A percentile compares a stretch with the other conserved stretches of the same genome.
Evolutionary conservation across 768 basidiomycete species (phyloP).

Genomic region (Udeniomyces megalosporus): DNA sequence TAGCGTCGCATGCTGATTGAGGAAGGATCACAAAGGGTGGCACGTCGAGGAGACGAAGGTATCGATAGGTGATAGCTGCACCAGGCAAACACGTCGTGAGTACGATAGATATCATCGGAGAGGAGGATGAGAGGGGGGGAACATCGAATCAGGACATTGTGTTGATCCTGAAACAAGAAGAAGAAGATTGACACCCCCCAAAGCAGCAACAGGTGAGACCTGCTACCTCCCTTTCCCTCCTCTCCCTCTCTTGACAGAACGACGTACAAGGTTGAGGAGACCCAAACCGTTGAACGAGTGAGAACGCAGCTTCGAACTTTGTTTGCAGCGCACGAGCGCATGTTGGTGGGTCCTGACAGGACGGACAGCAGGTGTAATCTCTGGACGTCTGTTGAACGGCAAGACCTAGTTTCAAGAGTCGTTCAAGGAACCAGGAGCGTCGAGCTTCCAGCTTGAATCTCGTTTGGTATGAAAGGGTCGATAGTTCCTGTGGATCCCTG

Average conservation of each 20-base stretch:
- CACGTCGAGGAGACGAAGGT: background rate
- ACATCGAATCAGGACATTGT: background rate
- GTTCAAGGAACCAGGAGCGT: slow-evolving; percentile 7
- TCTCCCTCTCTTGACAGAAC: too few relatives aligned
- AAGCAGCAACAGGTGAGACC: too few relatives aligned
- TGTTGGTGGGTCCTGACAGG: background rate
- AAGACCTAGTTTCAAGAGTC: background rate
- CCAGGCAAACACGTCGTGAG: background rate
- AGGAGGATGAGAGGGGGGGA: background rate
- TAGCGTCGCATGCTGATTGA: background rate
- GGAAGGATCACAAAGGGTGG: background rate
- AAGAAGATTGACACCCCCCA: too few relatives aligned
- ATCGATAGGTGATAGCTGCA: background rate
- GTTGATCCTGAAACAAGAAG: too few relatives aligned
- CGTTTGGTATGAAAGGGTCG: background rate
- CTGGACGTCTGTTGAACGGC: background rate
- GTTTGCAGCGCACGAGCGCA: background rate
- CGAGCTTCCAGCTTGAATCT: slow-evolving; percentile 1
- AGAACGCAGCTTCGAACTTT: background rate
- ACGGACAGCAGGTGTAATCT: slow-evolving; percentile 1
- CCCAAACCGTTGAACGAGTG: background rate
- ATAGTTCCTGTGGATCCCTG: background rate
- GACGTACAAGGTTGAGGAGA: background rate
- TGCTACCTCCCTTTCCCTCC: too few relatives aligned
- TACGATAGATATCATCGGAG: background rate